Evolutionary conservation across 257 asterid genomes (phyloP).

Genomic region (Mentha longifolia): DNA sequence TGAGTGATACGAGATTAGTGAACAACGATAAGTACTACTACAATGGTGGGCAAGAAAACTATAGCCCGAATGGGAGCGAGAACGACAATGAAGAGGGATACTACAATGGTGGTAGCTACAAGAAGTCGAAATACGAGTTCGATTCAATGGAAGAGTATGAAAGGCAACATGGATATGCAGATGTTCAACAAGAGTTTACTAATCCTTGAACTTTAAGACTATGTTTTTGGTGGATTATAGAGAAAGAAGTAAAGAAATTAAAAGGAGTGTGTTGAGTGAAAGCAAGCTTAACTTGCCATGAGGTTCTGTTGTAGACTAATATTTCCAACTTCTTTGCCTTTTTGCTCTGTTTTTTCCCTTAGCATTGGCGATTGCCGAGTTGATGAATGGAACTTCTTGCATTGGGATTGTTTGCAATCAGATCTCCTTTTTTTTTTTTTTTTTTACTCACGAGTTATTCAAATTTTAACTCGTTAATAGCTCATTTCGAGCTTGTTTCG

Average conservation of each 20-base stretch:
- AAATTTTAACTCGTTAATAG: no score
- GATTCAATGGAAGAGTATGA: constrained; percentile 67
- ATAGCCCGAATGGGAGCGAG: constrained; percentile 19
- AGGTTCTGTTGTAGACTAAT: constrained; percentile 23
- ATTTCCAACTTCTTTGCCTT: constrained; percentile 21
- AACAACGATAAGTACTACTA: constrained; percentile 42
- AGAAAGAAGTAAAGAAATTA: background rate
- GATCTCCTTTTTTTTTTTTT: background rate
- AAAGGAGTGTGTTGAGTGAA: background rate
- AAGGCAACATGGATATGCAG: constrained; percentile 52
- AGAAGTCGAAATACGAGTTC: constrained; percentile 56
- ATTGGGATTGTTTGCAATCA: background rate
- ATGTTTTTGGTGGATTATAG: background rate
- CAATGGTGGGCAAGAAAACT: constrained; percentile 33
- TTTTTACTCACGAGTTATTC: background rate
- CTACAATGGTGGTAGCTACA: constrained; percentile 28
- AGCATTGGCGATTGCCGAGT: constrained; percentile 29
- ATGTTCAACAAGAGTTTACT: constrained; percentile 36
- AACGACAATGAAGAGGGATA: constrained; percentile 39
- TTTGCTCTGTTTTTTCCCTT: constrained; percentile 15
- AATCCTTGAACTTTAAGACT: constrained; percentile 45
- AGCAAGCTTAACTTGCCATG: background rate
- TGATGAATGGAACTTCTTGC: constrained; percentile 27
- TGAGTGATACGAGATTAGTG: constrained; percentile 58
- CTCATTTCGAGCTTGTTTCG: background rate